A percentile compares a stretch with the other conserved stretches of the same genome.
These are phyloP conservation scores for Aspergillus floridensis DNA, from an alignment of 2,329 filamentous ascomycete genomes.

Conservation along the genomic window DNA sequence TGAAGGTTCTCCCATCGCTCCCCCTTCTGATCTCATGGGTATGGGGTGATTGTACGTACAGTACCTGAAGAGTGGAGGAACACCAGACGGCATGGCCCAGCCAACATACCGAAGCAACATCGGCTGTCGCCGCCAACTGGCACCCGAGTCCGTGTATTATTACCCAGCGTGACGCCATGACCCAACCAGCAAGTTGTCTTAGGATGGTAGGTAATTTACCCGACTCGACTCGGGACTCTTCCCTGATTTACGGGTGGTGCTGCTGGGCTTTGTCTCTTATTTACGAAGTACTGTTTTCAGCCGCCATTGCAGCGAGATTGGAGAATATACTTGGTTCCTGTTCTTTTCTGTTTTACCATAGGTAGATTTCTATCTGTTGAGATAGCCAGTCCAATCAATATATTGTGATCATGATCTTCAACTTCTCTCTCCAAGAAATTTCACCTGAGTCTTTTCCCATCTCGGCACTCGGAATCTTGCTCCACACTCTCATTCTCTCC, in stretches of 20 bases:
- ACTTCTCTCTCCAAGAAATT: neutral
- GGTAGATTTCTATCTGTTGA: no score
- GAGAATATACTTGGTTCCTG: neutral
- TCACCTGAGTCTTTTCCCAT: conserved; percentile 5
- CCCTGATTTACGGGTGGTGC: neutral
- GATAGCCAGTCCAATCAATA: no score
- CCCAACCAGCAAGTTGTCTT: neutral
- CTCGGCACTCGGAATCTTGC: conserved; percentile 23
- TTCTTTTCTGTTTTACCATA: neutral
- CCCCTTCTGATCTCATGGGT: no score
- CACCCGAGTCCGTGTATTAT: neutral
- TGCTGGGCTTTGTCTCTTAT: no score
- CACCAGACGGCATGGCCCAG: neutral
- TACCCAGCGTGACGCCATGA: conserved; percentile 1
- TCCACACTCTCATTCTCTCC: conserved; percentile 15
- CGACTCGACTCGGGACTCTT: conserved; percentile 6
- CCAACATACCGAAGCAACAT: neutral
- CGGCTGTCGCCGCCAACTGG: neutral
- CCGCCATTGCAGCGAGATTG: neutral
- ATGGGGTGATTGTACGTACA: no score
- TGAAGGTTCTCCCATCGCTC: no score
- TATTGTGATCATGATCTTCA: neutral
- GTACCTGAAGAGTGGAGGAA: neutral
- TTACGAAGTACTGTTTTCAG: neutral
- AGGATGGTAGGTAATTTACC: conserved; percentile 14